phyloP scores from a whole-genome alignment of 2,329 filamentous ascomycete species.

The Diaporthe citrichinensis region DNA sequence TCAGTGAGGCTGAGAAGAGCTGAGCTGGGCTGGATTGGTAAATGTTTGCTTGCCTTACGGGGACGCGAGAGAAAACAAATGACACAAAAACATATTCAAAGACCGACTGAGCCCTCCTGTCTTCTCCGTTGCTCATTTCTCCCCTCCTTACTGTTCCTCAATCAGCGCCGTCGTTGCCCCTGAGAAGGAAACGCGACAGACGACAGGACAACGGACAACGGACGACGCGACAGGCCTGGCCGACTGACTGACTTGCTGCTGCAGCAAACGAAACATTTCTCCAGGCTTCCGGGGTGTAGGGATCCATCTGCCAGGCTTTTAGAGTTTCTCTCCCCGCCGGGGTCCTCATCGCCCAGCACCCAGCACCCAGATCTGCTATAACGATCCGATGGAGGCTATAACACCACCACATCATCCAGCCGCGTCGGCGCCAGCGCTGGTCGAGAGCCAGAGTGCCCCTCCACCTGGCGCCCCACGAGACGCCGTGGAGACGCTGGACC shows the following conservation, averaged over 20 bases:
- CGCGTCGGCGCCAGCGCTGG: constrained; percentile 23
- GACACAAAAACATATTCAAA: constrained; percentile 1
- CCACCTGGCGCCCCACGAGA: constrained; percentile 1
- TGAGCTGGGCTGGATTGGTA: constrained; percentile 31
- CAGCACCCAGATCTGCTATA: constrained; percentile 7
- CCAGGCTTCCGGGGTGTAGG: constrained; percentile 12
- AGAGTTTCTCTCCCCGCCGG: constrained; percentile 14
- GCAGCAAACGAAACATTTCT: constrained; percentile 17
- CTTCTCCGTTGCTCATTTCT: not conserved
- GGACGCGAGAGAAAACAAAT: not conserved
- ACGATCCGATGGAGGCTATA: constrained; percentile 27
- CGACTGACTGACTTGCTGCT: not conserved
- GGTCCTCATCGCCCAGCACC: not conserved
- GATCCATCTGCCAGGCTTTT: constrained; percentile 18
- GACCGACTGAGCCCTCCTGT: not conserved
- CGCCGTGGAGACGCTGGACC: not conserved
- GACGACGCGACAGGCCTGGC: not conserved
- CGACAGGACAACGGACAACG: not conserved
- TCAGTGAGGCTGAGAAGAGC: constrained; percentile 33
- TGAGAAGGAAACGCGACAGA: not conserved
- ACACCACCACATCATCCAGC: not conserved
- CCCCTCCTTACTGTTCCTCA: not conserved
- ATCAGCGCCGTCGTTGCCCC: not conserved
- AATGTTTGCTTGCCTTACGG: constrained; percentile 22
- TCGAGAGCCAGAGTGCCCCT: constrained; percentile 32